A percentile compares a stretch with the other conserved stretches of the same genome.
Conservation (phyloP, 2,329 filamentous ascomycete genomes). For the Camptophora hylomeconis region DNA sequence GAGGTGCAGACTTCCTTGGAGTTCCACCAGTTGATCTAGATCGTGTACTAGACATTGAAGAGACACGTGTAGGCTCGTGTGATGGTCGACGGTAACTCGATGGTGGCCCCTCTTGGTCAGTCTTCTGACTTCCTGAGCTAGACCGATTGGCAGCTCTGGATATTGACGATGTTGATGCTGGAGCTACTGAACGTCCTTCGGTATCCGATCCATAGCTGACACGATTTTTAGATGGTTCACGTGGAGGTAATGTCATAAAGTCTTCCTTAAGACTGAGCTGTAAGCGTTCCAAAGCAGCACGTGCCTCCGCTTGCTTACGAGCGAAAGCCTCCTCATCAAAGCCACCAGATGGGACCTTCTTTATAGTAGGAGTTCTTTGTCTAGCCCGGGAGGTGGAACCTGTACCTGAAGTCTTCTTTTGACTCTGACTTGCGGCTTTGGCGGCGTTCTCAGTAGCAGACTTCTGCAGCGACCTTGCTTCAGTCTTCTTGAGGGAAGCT, state of each 20-base stretch:
- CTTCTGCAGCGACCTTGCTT: background rate
- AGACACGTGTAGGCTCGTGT: no score
- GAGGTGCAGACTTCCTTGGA: no score
- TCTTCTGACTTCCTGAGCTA: no score
- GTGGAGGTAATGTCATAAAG: constrained; percentile 8
- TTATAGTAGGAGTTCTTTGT: constrained; percentile 4
- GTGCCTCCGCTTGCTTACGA: constrained; percentile 14
- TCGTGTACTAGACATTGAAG: no score
- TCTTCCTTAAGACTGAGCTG: constrained; percentile 15
- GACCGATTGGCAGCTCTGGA: constrained; percentile 9
- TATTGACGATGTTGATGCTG: constrained; percentile 4
- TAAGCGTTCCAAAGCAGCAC: constrained; percentile 13
- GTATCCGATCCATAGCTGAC: constrained; percentile 4
- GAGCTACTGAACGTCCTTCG: constrained; percentile 2
- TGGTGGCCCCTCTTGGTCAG: no score
- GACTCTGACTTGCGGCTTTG: background rate
- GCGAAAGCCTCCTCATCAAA: constrained; percentile 13
- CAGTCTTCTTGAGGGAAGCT: background rate
- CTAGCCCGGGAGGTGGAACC: constrained; percentile 10
- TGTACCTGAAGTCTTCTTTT: constrained; percentile 3
- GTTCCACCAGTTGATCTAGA: no score
- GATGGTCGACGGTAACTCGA: no score
- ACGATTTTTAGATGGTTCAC: constrained; percentile 4
- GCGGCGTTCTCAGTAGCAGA: background rate
- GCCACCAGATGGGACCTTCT: constrained; percentile 1